phyloP scores from a whole-genome alignment of 176 grass and related monocot species.

The Cymbopogon citratus region DNA sequence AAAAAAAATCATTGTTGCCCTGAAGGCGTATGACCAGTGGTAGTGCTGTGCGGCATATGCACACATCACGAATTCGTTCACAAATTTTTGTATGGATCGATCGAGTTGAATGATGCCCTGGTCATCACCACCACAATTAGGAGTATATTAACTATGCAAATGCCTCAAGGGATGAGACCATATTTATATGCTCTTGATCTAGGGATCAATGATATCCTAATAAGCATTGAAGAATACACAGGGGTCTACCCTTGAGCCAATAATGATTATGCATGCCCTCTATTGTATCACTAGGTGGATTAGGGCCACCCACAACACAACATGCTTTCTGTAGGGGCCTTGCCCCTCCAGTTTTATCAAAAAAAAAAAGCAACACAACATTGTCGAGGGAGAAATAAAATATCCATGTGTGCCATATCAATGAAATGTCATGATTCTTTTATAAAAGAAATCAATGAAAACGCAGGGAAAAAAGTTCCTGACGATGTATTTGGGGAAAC shows the following conservation, averaged over 20 bases:
- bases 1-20: neutral
- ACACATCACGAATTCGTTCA: neutral
- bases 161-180: neutral
- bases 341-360: too few species aligned
- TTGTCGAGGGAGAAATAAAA: neutral
- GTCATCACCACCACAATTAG: neutral
- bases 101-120: neutral
- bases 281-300: slow-evolving; percentile 7
- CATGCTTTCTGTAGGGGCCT: too few species aligned
- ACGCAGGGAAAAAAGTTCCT: too few species aligned
- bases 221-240: neutral
- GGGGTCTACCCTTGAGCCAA: neutral
- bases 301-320: slow-evolving; percentile 8
- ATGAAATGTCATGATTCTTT: neutral
- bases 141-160: neutral
- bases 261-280: neutral
- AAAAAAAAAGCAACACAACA: too few species aligned
- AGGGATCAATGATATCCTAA: neutral
- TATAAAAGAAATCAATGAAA: neutral
- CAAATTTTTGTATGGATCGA: neutral
- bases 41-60: neutral
- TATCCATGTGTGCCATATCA: neutral
- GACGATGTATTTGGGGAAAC: too few species aligned
- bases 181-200: neutral
- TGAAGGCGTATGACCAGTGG: neutral